phyloP scores from a whole-genome alignment of 2,329 filamentous ascomycete species.

The Tolypocladium tropicale region DNA sequence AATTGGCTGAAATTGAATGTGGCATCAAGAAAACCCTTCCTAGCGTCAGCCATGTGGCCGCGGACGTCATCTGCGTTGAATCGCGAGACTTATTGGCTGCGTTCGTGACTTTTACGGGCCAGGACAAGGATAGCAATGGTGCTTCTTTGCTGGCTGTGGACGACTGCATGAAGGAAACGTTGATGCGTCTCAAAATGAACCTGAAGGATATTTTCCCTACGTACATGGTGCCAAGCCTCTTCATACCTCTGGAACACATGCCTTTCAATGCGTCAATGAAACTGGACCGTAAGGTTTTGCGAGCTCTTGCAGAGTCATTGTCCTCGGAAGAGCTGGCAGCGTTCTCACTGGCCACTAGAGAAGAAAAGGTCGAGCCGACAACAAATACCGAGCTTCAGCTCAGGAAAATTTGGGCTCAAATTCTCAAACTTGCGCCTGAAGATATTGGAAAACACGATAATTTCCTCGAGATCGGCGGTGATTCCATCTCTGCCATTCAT shows the following conservation, averaged over 20 bases:
- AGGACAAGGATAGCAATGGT: not conserved
- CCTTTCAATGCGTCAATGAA: not conserved
- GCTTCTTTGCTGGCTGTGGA: not conserved
- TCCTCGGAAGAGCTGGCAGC: not conserved
- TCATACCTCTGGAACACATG: not conserved
- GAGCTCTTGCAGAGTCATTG: not conserved
- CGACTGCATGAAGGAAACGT: not conserved
- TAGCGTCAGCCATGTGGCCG: too few species aligned
- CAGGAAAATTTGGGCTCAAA: not conserved
- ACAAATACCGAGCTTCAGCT: not conserved
- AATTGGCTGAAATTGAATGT: too few species aligned
- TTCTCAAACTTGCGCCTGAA: not conserved
- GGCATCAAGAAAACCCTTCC: too few species aligned
- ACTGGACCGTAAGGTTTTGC: not conserved
- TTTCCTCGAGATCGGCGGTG: not conserved
- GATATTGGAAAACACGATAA: not conserved
- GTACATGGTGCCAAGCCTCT: not conserved
- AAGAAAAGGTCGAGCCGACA: not conserved
- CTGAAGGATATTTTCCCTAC: not conserved
- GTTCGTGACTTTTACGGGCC: too few species aligned
- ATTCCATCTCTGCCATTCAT: not conserved
- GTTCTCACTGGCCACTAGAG: not conserved
- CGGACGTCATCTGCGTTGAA: too few species aligned
- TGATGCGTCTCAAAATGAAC: not conserved
- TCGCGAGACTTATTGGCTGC: too few species aligned